phyloP scores from a whole-genome alignment of 768 basidiomycete species.

The Serendipita sp. region DNA sequence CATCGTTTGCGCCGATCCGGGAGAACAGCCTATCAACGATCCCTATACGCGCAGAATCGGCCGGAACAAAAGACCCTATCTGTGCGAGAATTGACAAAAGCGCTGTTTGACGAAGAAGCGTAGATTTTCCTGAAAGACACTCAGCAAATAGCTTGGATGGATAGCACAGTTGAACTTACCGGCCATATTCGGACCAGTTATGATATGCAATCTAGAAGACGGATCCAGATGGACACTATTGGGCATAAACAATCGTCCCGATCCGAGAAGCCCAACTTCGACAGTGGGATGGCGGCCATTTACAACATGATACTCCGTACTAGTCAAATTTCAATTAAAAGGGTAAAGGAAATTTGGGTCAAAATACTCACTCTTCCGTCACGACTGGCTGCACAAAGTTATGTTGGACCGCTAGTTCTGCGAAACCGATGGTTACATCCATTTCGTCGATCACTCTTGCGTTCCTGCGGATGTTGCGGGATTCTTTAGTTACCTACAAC shows the following conservation, averaged over 20 bases:
- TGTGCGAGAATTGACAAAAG: constrained; percentile 83
- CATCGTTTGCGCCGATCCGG: constrained; percentile 89
- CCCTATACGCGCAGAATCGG: constrained; percentile 61
- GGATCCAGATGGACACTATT: constrained; percentile 57
- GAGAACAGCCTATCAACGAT: constrained; percentile 86
- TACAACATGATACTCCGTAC: constrained; percentile 44
- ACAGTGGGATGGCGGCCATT: constrained; percentile 89
- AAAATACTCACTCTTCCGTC: constrained; percentile 42
- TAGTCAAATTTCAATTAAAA: constrained; percentile 13
- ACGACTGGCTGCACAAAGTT: constrained; percentile 58
- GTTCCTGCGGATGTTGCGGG: constrained; percentile 48
- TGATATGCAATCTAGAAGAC: constrained; percentile 52
- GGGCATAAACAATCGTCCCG: constrained; percentile 66
- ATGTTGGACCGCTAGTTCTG: constrained; percentile 62
- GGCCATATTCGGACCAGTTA: constrained; percentile 94
- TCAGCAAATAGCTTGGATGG: not conserved
- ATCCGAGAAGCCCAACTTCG: constrained; percentile 63
- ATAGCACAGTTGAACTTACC: constrained; percentile 21
- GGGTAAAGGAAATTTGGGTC: not conserved
- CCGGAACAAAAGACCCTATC: constrained; percentile 86
- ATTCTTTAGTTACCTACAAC: constrained; percentile 44
- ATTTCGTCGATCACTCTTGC: constrained; percentile 72
- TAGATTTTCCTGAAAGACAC: constrained; percentile 49
- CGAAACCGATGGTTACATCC: constrained; percentile 70
- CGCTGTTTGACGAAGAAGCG: constrained; percentile 79